A percentile compares a stretch with the other conserved stretches of the same genome.
Evolutionary conservation across 169 alveolate species (phyloP).

Genomic region (Cryptosporidium sp.): DNA sequence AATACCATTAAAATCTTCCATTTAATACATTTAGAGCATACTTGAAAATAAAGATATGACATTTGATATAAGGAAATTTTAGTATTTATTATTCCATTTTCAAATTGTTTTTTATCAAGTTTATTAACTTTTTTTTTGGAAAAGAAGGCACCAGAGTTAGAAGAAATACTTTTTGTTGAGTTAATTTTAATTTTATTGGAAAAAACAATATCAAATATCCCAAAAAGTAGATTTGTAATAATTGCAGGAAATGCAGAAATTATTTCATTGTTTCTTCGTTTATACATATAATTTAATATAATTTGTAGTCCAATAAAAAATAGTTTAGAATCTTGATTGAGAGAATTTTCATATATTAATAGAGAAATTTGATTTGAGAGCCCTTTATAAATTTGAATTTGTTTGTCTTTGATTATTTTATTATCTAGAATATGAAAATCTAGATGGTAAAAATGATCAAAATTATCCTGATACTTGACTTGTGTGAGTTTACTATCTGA

Average conservation of each 20-base stretch:
- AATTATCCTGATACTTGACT: background rate
- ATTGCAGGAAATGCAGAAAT: constrained; percentile 10
- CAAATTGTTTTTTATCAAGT: background rate
- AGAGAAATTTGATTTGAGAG: background rate
- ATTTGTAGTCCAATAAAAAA: constrained; percentile 34
- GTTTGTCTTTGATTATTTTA: too few relatives aligned
- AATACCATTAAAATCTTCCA: constrained; percentile 26
- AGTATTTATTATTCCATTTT: background rate
- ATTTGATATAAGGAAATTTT: background rate
- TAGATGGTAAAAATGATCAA: background rate
- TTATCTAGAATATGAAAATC: background rate
- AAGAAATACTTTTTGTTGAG: background rate
- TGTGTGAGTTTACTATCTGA: background rate
- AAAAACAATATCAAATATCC: constrained; percentile 19
- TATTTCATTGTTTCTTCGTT: constrained; percentile 8
- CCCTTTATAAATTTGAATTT: background rate
- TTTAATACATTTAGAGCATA: constrained; percentile 12
- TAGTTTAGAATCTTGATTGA: constrained; percentile 1
- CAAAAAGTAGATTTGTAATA: background rate
- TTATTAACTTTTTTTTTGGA: background rate
- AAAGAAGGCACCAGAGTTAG: background rate
- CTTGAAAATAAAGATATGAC: background rate
- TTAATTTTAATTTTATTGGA: background rate
- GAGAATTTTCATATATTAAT: background rate
- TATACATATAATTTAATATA: constrained; percentile 19